Evolutionary conservation across 1,284 basidiomycete genomes (phyloP), one percentile per base, ranked within the genome.

Genomic region (Pseudozyma pruni): DNA sequence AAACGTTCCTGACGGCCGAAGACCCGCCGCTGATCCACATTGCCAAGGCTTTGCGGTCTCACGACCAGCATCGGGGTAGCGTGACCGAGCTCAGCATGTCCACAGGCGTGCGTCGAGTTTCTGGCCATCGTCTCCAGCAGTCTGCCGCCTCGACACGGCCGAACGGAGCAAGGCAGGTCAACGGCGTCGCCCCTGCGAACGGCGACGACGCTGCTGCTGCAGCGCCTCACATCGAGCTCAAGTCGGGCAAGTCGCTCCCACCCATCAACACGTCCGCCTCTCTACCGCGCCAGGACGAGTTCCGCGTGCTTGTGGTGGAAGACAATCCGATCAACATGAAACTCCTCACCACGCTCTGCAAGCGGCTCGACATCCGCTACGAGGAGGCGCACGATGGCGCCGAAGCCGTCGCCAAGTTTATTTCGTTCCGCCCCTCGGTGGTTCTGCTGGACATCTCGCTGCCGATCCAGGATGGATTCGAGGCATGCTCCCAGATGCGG

Each of bases 291-390:
- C 34, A 52, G 11, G 54, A 69, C 29, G 72, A 66, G 40, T 78
- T 76, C 47, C 45, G 59, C 14, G 73, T 75, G 4, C 64, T 79
- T 0, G 56, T 75, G 11, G 76, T 79, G 8, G 76, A 78, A 48
- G 76, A 79, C 66, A 79, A 79, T 37, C 73, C 72, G 20, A 64
- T 77, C 50, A 78, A 79, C 61, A 69, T 79, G 64, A 41, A 37
- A 20, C 59, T 79, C 16, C 58, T 79, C 22, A 73, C 74, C 19
- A 62, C 71, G 7, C 52, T 76, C 2, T 54, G 67, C 50, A 60
- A 72, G 31, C 56, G 66, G 6, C 50, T 64, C 10, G 66, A 62
- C 32, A 58, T 72, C 13, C 38, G 37, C 3, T 77, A 66, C 44
- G 67, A 60, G 16, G 68, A 74, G 35, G 77, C 77, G 14, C 46